Evolutionary conservation across 495 filamentous ascomycete species (phyloP), one percentile per base, ranked within the genome.

Genomic region (Melanomma pulvis-pyrius): DNA sequence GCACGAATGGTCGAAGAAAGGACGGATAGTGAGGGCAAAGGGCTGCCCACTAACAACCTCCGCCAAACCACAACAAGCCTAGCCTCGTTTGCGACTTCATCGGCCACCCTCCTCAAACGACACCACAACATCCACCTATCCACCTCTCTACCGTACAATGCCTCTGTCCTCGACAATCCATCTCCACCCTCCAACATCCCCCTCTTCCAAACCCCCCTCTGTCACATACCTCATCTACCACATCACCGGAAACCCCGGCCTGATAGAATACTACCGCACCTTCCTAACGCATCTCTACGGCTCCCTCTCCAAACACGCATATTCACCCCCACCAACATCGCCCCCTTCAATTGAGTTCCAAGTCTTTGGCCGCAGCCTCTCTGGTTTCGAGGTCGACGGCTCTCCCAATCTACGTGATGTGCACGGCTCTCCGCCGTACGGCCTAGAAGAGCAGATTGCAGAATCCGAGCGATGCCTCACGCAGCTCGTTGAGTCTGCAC

Each of bases 221-320:
- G 41, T 19, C 24, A 59, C 53, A 3, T 71, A 65, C 56, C 13
- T 78, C 56, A 78, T 88, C 41, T 87, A 83, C 79, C 91, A 96
- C 75, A 85, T 97, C 44, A 81, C 92, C 28, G 93, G 93, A 17
- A 97, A 97, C 65, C 93, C 93, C 11, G 93, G 93, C 0, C 78
- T 96, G 34, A 87, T 96, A 49, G 79, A 77, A 30, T 97, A 92
- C 80, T 98, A 97, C 76, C 74, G 81, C 36, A 80, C 83, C 1
- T 97, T 96, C 75, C 80, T 92, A 24, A 86, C 76, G 49, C 76
- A 79, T 25, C 76, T 88, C 4, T 74, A 78, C 47, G 32, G 7
- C n/a, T 56, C 74, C 8, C 68, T 82, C 9, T 51, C 48, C 5
- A 53, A 44, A 6, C 34, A 58, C n/a, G 24, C 73, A 74, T 11